Evolutionary conservation across 345 rosid species (phyloP).

Genomic region (Eutrema heterophyllum): DNA sequence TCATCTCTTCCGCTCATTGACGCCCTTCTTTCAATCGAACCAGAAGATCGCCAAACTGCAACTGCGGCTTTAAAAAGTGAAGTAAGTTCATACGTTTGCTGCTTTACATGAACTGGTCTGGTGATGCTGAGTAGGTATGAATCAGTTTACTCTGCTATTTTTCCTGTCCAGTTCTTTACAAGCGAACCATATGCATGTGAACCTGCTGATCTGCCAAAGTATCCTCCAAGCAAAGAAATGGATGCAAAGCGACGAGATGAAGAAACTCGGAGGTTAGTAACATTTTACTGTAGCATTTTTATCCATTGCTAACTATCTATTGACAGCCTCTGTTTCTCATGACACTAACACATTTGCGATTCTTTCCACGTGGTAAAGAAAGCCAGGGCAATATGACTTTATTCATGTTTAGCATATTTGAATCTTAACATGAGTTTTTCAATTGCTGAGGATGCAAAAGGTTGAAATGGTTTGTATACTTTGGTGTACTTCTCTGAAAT

Average conservation of each 20-base stretch:
- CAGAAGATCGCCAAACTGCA: slow-evolving; percentile 84
- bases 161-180: slow-evolving; percentile 60
- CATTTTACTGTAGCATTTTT: background rate
- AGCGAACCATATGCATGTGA: slow-evolving; percentile 86
- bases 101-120: background rate
- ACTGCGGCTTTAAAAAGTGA: slow-evolving; percentile 72
- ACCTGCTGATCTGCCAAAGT: slow-evolving; percentile 86
- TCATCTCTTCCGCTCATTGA: slow-evolving; percentile 83
- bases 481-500: background rate
- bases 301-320: background rate
- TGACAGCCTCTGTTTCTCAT: background rate
- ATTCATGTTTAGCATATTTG: background rate
- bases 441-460: background rate
- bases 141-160: background rate
- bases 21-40: slow-evolving; percentile 90
- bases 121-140: slow-evolving; percentile 2
- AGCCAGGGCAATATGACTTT: background rate
- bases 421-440: background rate
- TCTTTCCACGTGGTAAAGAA: background rate
- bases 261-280: slow-evolving; percentile 73
- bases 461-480: background rate
- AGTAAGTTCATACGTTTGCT: slow-evolving; percentile 42
- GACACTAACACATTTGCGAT: background rate
- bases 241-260: slow-evolving; percentile 93
- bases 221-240: slow-evolving; percentile 93